Base-by-base conservation (phyloP, 192 early-diverging fungal species). In the Backusella liffmaniae region DNA sequence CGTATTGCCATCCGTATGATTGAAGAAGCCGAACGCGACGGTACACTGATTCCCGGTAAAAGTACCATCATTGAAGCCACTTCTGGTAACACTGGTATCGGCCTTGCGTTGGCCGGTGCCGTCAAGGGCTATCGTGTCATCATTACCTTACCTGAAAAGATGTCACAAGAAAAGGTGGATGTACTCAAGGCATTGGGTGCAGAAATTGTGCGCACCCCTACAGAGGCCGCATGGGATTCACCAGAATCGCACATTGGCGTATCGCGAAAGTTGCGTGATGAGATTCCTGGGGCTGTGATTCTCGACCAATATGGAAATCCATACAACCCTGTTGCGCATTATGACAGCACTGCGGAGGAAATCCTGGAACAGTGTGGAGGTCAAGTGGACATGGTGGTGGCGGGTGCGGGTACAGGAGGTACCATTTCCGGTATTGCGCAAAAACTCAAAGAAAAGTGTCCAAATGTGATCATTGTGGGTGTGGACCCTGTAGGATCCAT, bases 111-210 rank as follows among this genome's bases (percentile, higher is more conserved):
- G 42, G 90, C 97, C 72, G 96, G 94, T 56, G 97, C 98, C n/a
- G 95, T 99, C 66, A 99, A 98, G 87, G 98, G 98, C 36, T 99
- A 99, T 88, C 90, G 93, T 75, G 91, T 93, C 78, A 97, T 99
- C 80, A 99, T 99, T 75, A 99, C 98, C 13, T 88, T 99, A 30
- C 98, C 98, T 30, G 98, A 99, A 84, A 99, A 99, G 83, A 99
- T 99, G 98, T 95, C 93, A 67, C 94, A 98, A 85, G 98, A 99
- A 84, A 99, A 99, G 90, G 97, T 98, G 21, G 98, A 98, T 82
- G 94, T 99, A 5, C 88, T 99, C 76, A 98, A 98, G 77, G 97
- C 96, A 9, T 86, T 99, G 26, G 97, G 97, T 35, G 97, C 98
- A 32, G 97, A 99, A 81, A 99, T 97, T 80, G 91, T 98, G 75